A percentile compares a stretch with the other conserved stretches of the same genome.
Conservation (phyloP, 140 eudicot species). For the Anethum foeniculum region DNA sequence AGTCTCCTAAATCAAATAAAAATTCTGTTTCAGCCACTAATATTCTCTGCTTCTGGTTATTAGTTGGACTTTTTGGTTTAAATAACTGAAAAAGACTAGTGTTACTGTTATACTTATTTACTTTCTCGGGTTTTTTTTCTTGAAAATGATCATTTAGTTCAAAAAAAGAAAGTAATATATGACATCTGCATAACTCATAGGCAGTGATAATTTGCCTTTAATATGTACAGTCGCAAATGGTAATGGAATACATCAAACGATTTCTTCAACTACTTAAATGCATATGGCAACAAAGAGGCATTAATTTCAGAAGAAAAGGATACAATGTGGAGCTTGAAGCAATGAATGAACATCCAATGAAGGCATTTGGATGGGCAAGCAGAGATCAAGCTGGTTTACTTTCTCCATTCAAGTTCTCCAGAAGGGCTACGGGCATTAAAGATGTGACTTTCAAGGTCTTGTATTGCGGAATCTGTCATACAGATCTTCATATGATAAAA, state of each 20-base stretch:
- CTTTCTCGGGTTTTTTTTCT: background rate
- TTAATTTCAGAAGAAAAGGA: background rate
- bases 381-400: constrained; percentile 21
- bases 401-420: constrained; percentile 24
- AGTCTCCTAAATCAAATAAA: background rate
- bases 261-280: constrained; percentile 9
- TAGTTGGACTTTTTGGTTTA: background rate
- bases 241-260: background rate
- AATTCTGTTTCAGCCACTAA: background rate
- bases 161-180: background rate
- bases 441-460: constrained; percentile 18
- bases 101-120: background rate
- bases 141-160: background rate
- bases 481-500: constrained; percentile 21
- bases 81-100: background rate
- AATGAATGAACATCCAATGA: constrained; percentile 17
- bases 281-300: constrained; percentile 10
- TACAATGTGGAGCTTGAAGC: constrained; percentile 1
- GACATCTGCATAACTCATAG: background rate
- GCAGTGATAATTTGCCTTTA: background rate
- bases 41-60: background rate
- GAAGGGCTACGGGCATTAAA: constrained; percentile 19
- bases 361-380: constrained; percentile 25
- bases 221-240: constrained; percentile 15
- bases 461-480: constrained; percentile 23